Conservation (phyloP, 2,329 filamentous ascomycete genomes). For the Aspergillus sp. region DNA sequence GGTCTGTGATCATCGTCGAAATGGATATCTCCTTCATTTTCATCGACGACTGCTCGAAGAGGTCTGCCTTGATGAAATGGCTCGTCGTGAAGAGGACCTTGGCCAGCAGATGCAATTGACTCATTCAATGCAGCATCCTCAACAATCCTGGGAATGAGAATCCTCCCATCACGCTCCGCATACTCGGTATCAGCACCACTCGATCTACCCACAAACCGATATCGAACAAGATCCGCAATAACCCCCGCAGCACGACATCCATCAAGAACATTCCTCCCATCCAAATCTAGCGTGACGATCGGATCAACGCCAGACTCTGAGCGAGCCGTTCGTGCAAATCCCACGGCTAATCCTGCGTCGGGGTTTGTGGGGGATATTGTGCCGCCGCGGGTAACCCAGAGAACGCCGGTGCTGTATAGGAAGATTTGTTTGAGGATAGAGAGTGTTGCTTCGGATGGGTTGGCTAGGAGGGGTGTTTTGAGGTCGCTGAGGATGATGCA, state of each 20-base stretch:
- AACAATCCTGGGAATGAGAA: slow-evolving; percentile 19
- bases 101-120: slow-evolving; percentile 1
- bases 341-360: slow-evolving; percentile 11
- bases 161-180: slow-evolving; percentile 12
- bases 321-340: slow-evolving; percentile 22
- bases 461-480: background rate
- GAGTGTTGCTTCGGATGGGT: slow-evolving; percentile 1
- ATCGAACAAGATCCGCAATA: slow-evolving; percentile 8
- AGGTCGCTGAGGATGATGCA: slow-evolving; percentile 16
- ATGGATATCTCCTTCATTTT: background rate
- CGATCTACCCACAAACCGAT: background rate
- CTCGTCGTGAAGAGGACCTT: slow-evolving; percentile 3
- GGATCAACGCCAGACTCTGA: slow-evolving; percentile 17
- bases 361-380: slow-evolving; percentile 7
- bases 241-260: slow-evolving; percentile 2
- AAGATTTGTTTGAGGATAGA: slow-evolving; percentile 13
- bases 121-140: slow-evolving; percentile 7
- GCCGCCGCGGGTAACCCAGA: slow-evolving; percentile 21
- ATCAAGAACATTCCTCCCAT: slow-evolving; percentile 5
- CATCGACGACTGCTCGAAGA: slow-evolving; percentile 5
- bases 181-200: slow-evolving; percentile 19
- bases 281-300: slow-evolving; percentile 21
- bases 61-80: slow-evolving; percentile 9
- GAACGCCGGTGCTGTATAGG: slow-evolving; percentile 8
- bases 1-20: slow-evolving; percentile 7